Conservation (phyloP, 1,284 basidiomycete species). For the Porogramme epimiltina region DNA sequence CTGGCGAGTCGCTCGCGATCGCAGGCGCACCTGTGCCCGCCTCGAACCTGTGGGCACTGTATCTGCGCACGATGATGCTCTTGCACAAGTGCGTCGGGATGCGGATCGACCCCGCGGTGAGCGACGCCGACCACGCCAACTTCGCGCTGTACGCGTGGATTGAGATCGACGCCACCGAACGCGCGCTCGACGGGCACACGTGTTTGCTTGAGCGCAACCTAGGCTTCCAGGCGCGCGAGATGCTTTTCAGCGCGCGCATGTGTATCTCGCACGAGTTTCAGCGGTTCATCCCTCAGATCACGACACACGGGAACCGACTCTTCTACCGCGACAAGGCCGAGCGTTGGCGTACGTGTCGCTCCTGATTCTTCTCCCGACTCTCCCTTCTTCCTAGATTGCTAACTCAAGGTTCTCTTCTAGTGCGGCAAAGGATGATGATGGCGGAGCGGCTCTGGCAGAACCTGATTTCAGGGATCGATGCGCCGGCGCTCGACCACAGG, state of each 20-base stretch:
- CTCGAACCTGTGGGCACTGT: slow-evolving; percentile 70
- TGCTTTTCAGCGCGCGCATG: slow-evolving; percentile 73
- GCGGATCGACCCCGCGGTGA: slow-evolving; percentile 42
- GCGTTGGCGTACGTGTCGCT: slow-evolving; percentile 70
- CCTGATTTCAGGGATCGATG: slow-evolving; percentile 34
- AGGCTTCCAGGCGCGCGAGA: slow-evolving; percentile 68
- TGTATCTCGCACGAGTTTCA: slow-evolving; percentile 71
- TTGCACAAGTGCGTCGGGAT: slow-evolving; percentile 69
- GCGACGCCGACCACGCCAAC: slow-evolving; percentile 52
- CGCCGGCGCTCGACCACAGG: slow-evolving; percentile 51
- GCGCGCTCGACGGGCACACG: slow-evolving; percentile 60
- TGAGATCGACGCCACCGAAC: slow-evolving; percentile 68
- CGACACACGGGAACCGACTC: slow-evolving; percentile 44
- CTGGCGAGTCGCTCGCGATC: slow-evolving; percentile 52
- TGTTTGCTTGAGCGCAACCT: slow-evolving; percentile 67
- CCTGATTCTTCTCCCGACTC: not conserved
- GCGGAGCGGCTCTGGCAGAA: slow-evolving; percentile 1
- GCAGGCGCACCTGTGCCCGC: slow-evolving; percentile 29
- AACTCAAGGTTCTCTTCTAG: not conserved
- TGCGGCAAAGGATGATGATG: slow-evolving; percentile 4
- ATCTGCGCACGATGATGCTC: slow-evolving; percentile 64
- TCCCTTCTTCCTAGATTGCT: not conserved
- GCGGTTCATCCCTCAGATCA: slow-evolving; percentile 60
- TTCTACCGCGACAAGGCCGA: slow-evolving; percentile 66
- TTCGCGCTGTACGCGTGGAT: slow-evolving; percentile 70